Conservation (phyloP, 2,329 filamentous ascomycete species). For the Coniochaeta sp. region DNA sequence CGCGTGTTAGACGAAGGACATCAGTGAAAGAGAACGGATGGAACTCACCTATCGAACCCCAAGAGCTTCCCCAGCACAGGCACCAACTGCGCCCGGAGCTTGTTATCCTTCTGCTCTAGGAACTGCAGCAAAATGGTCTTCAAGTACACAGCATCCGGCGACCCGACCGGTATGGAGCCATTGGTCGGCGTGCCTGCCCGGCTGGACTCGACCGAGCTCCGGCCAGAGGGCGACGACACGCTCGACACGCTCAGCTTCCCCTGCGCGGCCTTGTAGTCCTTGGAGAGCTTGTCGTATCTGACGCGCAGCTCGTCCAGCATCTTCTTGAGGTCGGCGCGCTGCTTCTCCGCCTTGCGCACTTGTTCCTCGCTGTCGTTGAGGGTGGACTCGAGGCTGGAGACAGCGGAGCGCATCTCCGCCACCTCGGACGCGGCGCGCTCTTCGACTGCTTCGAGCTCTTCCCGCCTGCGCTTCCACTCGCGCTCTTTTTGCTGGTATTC, state of each 20-base stretch:
- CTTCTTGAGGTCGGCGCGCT: slow-evolving; percentile 67
- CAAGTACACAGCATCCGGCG: slow-evolving; percentile 56
- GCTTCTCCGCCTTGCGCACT: slow-evolving; percentile 74
- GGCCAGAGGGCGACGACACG: slow-evolving; percentile 24
- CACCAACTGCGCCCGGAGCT: slow-evolving; percentile 67
- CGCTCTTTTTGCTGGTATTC: slow-evolving; percentile 67
- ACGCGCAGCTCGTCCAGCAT: slow-evolving; percentile 71
- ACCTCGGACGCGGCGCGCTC: slow-evolving; percentile 66
- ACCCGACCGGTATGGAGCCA: slow-evolving; percentile 15
- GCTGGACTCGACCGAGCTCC: slow-evolving; percentile 39
- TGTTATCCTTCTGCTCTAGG: slow-evolving; percentile 72
- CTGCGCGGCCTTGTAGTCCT: slow-evolving; percentile 51
- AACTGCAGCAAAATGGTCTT: slow-evolving; percentile 80
- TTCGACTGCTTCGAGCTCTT: slow-evolving; percentile 67
- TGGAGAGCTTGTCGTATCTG: slow-evolving; percentile 73
- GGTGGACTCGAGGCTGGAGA: slow-evolving; percentile 69
- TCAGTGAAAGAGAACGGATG: neutral
- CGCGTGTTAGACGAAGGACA: slow-evolving; percentile 14
- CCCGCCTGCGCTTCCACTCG: slow-evolving; percentile 66
- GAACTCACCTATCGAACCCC: slow-evolving; percentile 65
- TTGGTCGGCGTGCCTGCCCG: slow-evolving; percentile 29
- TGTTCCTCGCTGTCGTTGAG: slow-evolving; percentile 85
- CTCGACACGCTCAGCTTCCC: slow-evolving; percentile 31
- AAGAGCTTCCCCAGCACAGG: slow-evolving; percentile 71
- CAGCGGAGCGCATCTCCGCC: slow-evolving; percentile 67